These are phyloP conservation scores for Gracilaria gracilis DNA, from an alignment of 23 red algal species.

Conservation along the genomic window DNA sequence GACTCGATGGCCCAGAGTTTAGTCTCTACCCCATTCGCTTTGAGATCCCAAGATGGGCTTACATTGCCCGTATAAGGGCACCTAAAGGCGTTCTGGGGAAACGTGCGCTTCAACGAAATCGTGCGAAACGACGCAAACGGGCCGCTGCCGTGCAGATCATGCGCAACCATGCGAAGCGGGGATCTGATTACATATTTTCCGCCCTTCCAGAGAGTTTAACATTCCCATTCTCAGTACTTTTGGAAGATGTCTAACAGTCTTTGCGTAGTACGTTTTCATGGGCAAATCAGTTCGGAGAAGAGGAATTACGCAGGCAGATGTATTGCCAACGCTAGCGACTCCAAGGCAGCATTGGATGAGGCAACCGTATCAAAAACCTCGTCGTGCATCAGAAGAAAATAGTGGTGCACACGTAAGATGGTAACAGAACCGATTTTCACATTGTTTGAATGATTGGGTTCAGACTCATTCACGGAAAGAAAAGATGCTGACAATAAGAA, in stretches of 20 bases:
- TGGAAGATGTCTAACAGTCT: constrained; percentile 32
- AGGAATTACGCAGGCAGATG: constrained; percentile 22
- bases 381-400: not conserved
- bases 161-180: constrained; percentile 54
- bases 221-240: constrained; percentile 10
- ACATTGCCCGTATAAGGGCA: constrained; percentile 43
- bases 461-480: no score
- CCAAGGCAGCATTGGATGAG: not conserved
- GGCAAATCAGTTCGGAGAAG: constrained; percentile 9
- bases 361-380: not conserved
- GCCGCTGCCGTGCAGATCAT: constrained; percentile 54
- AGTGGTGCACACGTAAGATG: no score
- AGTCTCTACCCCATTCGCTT: not conserved
- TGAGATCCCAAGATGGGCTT: constrained; percentile 58
- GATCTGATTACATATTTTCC: constrained; percentile 65
- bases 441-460: no score
- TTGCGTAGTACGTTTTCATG: constrained; percentile 24
- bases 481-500: no score
- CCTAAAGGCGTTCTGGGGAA: constrained; percentile 61
- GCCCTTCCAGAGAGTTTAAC: constrained; percentile 41
- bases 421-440: no score
- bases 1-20: not conserved
- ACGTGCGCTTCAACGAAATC: constrained; percentile 64
- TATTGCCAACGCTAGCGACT: constrained; percentile 34
- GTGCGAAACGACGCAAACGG: constrained; percentile 52